Evolutionary conservation across 768 basidiomycete genomes (phyloP), one percentile per base, ranked within the genome.

Genomic region (Tulasnella sp.): DNA sequence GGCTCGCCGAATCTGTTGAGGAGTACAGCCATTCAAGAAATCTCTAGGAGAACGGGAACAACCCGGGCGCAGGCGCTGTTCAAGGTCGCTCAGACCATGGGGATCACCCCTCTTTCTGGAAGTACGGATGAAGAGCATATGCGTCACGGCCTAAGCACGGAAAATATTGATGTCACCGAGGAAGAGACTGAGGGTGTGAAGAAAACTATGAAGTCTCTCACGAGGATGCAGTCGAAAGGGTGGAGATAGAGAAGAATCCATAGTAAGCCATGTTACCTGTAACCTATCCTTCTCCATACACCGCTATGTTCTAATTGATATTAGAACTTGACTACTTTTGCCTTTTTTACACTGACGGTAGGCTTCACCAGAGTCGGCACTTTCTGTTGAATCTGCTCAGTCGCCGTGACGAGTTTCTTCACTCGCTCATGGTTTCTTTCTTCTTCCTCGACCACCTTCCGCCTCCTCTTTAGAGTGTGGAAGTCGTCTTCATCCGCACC

Each of bases 401-500:
- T 31, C 4, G 23, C 41, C 17, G 19, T 34, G 29, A 8, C 6
- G 2, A 57, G 19, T 12, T 7, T 6, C 7, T 48, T 23, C n/a
- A 19, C 29, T 14, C 41, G 55, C 41, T 65, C 58, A 48, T 60
- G 43, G 43, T 59, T 67, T 63, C 75, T 79, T 64, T 83, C 81
- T 25, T 80, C 78, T 27, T 69, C 73, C 27, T 84, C 79, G 0
- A 87, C 72, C 58, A 83, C 80, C 8, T 67, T 70, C 42, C 73
- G 78, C 52, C 71, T 76, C 41, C 89, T 77, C 66, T 82, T 83
- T 67, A 91, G 76, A 0, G 74, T 73, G 67, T 92, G 91, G 70
- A 93, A 96, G 67, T 96, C 93, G 65, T 97, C 93, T 68, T 97
- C 93, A 66, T 97, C 93, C 7, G 93, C 84, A 21, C 90, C 89